Base-by-base conservation (phyloP, 495 filamentous ascomycete species). In the Tuber indicum region DNA sequence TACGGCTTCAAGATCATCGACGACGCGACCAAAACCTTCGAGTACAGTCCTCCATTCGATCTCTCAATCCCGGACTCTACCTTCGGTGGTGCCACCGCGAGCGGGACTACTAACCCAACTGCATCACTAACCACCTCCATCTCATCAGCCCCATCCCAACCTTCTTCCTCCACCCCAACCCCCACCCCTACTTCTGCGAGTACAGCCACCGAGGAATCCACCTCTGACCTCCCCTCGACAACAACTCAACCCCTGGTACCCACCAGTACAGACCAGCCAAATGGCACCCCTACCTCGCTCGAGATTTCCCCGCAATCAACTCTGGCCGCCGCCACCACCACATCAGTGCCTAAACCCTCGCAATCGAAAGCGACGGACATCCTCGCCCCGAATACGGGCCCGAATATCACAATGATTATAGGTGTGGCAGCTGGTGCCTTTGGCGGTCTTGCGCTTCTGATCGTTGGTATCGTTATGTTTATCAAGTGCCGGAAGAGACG, bases 1-100 rank as follows among this genome's bases (percentile, higher is more conserved):
- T 83, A 83, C 74, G 82, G 81, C 45, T 52, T 83, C 41, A 82
- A 81, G 43, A 81, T 83, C 44, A 72, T 77, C 62, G 82, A 83
- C 42, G 82, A 83, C 47, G 32, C 58, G 21, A 83, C 82, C 21
- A 71, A 62, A 8, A 78, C 76, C 49, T 83, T 76, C 49, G 82
- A 83, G 52, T 83, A 83, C 69, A 81, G 78, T 74, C 78, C 81
- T 70, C 82, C 82, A 43, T 83, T 83, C 43, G 78, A 78, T 23
- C 70, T 83, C 45, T 71, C 62, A 9, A 58, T 77, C 71, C 47
- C 78, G 0, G 76, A 75, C 41, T 82, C 82, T 26, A 82, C 70
- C 21, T 82, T 74, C 52, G 70, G 21, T 44, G 74, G 17, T 23
- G 39, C 78, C 42, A 26, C 52, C n/a, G 1, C n/a, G n/a, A 62